A percentile compares a stretch with the other conserved stretches of the same genome.
These are phyloP conservation scores for Penicillium italicum DNA, from an alignment of 2,329 filamentous ascomycete genomes.

Conservation along the genomic window DNA sequence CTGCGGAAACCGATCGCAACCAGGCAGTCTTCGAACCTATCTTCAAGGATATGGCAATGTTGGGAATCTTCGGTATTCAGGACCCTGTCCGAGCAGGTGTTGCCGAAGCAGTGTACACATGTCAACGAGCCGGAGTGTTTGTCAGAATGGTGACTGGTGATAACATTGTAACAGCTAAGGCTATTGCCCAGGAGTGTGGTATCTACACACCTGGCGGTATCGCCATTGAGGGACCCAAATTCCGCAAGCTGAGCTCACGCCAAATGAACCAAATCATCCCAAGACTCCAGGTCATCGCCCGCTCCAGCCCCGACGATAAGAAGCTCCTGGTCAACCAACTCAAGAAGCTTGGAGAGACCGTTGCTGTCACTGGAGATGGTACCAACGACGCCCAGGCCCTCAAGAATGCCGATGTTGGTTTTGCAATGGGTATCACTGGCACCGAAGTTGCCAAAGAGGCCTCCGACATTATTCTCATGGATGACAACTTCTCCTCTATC, in stretches of 20 bases:
- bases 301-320: conserved; percentile 75
- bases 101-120: conserved; percentile 66
- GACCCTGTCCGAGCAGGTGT: conserved; percentile 74
- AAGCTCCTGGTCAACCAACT: conserved; percentile 67
- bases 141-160: conserved; percentile 86
- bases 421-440: conserved; percentile 80
- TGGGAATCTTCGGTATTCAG: conserved; percentile 74
- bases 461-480: conserved; percentile 81
- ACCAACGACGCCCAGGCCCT: conserved; percentile 80
- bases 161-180: conserved; percentile 73
- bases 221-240: conserved; percentile 74
- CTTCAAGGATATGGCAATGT: conserved; percentile 64
- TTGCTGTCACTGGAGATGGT: conserved; percentile 78
- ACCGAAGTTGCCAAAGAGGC: conserved; percentile 83
- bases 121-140: conserved; percentile 71
- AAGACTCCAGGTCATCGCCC: conserved; percentile 65
- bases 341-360: conserved; percentile 70
- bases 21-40: conserved; percentile 65
- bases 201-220: conserved; percentile 66
- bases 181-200: conserved; percentile 74
- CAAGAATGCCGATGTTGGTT: conserved; percentile 76
- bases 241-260: conserved; percentile 65
- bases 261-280: conserved; percentile 67
- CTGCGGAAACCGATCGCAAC: conserved; percentile 55
- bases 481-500: conserved; percentile 84